Evolutionary conservation across 768 basidiomycete genomes (phyloP), one percentile per base, ranked within the genome.

Genomic region (Auricularia sp.): DNA sequence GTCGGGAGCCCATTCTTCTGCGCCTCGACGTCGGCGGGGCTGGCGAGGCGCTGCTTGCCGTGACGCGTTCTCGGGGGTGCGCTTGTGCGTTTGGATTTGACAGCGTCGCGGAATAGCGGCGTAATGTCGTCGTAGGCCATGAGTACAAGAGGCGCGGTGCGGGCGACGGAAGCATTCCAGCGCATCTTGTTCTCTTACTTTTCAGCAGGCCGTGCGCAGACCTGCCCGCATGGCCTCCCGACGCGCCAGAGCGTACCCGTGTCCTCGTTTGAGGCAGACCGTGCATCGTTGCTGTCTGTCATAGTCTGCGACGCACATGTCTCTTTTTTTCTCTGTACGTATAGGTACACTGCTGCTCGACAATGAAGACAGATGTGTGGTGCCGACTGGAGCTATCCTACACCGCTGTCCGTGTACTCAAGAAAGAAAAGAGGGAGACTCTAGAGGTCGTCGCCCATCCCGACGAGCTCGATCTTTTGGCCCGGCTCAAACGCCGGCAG

Each of bases 401-500:
- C 56, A 59, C 16, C 23, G 18, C 10, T 18, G 62, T 64, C 61
- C 29, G 44, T 21, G 23, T 16, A 34, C 14, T 61, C 21, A 18
- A 39, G 36, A 21, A 33, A 36, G 42, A 56, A 62, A 36, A 1
- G 6, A 3, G 61, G 51, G 61, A 54, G 61, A 53, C 44, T 10
- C 78, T 76, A 96, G 66, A 94, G 84, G 74, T 97, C 93, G 74
- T 95, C 93, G 23, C 14, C 6, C 87, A 90, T 91, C 61, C 82
- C 84, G 66, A 94, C 84, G 66, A 95, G 91, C 79, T 93, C 88
- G 34, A 99, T 93, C 78, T 98, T 96, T 79, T 98, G 93, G 64
- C 97, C 97, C 2, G 97, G 96, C 75, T 96, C 91, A 80, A 99
- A 98, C 12, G 96, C 93, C 58, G 97, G 97, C 35, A 98, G 83